Base-by-base conservation (phyloP, 164 flowering plant species). In the Litsea cubeba region DNA sequence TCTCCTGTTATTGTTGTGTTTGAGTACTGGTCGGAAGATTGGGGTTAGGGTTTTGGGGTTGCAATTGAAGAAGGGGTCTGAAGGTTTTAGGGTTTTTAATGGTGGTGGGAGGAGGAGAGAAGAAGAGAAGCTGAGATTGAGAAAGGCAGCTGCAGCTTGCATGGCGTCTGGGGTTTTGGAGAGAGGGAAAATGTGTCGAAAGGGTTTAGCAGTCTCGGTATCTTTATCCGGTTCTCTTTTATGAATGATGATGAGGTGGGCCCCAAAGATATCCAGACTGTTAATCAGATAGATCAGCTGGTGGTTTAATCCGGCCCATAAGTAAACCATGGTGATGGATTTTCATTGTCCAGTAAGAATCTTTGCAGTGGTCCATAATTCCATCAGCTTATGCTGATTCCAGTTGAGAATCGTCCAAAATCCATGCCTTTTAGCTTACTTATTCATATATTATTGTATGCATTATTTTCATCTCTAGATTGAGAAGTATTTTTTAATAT, bases 101-200 rank as follows among this genome's bases (percentile, higher is more conserved):
- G 69, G 75, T 26, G 28, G 62, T 26, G 50, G 18, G 62, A 73
- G 26, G 28, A 63, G 49, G 30, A 50, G 60, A 62, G 74, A 32
- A 35, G 66, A 30, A 49, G 26, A 15, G 50, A 24, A 28, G 25
- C 32, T 30, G 50, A 17, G 68, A 62, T 12, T 62, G 24, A 40
- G 50, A 15, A 49, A 12, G 40, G 58, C 3, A 22, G 66, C 26
- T 5, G 30, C 18, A 63, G 66, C 3, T 20, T 40, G 35, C 35
- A 40, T 40, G 24, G 1, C 17, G 4, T 18, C 30, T 66, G 69
- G 3, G 50, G 71, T 1, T 2, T n/a, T 46, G 32, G 54, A 40
- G 22, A 50, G 35, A 40, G 12, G 26, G 28, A 23, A n/a, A 24
- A 0, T 2, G 28, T 5, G 26, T 24, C 3, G 24, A 22, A 46